Conservation (phyloP, 495 filamentous ascomycete species). For the Penicillium pulvis region DNA sequence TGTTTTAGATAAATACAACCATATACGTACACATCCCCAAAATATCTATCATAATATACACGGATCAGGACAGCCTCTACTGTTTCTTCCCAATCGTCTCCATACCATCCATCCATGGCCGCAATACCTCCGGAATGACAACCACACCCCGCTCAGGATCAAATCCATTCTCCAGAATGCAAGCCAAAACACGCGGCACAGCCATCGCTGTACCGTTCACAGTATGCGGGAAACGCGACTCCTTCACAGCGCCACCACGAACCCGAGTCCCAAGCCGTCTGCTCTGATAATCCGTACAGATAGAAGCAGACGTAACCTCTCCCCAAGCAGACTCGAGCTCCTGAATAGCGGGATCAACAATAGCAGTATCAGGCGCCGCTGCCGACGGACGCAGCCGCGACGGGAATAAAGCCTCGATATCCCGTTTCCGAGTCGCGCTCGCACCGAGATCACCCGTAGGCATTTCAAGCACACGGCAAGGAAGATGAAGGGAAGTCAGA, state of each 20-base stretch:
- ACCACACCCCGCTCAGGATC: constrained; percentile 58
- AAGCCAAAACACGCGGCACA: constrained; percentile 84
- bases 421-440: constrained; percentile 78
- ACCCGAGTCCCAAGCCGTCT: constrained; percentile 76
- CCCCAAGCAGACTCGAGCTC: constrained; percentile 81
- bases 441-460: constrained; percentile 85
- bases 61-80: neutral
- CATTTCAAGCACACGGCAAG: constrained; percentile 91
- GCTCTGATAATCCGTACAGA: constrained; percentile 94
- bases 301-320: constrained; percentile 86
- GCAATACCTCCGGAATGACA: constrained; percentile 78
- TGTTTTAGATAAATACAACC: neutral
- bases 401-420: constrained; percentile 95
- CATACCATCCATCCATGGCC: constrained; percentile 79
- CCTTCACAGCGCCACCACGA: constrained; percentile 43
- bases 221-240: constrained; percentile 71
- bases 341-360: constrained; percentile 10
- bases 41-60: constrained; percentile 18
- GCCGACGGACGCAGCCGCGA: constrained; percentile 56
- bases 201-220: constrained; percentile 95
- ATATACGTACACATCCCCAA: constrained; percentile 3
- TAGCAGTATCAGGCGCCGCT: neutral
- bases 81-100: constrained; percentile 55
- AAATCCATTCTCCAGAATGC: constrained; percentile 93
- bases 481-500: constrained; percentile 71